Base-by-base conservation (phyloP, 768 basidiomycete genomes). In the Krasilnikovozyma curviuscula region DNA sequence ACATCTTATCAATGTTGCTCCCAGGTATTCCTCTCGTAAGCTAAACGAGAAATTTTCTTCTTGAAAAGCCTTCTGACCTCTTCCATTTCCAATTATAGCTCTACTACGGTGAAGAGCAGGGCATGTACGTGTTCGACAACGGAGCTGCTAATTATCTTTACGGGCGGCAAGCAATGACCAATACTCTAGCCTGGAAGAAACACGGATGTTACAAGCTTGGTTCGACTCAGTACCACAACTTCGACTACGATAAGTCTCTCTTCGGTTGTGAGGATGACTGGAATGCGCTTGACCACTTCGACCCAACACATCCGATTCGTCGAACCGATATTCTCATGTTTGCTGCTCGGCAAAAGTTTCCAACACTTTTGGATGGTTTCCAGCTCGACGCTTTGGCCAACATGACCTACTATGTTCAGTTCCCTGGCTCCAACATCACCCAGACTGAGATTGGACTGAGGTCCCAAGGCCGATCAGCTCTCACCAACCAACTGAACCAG, bases 271-370 rank as follows among this genome's bases (percentile, higher is more conserved):
- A 79, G 37, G 84, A 91, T 59, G 77, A 81, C 55, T 85, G 81
- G 82, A 89, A 91, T 61, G 73, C 81, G 3, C 74, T 89, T 27
- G 88, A 93, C 57, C 88, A 93, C 63, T 93, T 91, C 61, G 88
- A 93, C 63, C 83, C 85, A 12, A 46, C 50, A 24, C 18, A 52
- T 19, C 78, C 82, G 57, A 71, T 73, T 29, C 75, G 81, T 33
- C 78, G 83, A 48, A 59, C 83, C 48, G 76, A 82, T 57, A 61
- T 73, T 12, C 81, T 79, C 44, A 78, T 83, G 67, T 63, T 79
- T 48, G 69, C 74, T 56, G 69, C 91, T 30, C 79, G 88, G 29
- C 61, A 63, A 6, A 64, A 68, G 9, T 91, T 79, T 63, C 73
- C 70, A 19, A 70, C 79, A 2, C 70, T 91, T 7, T 81, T 83